Evolutionary conservation across 1,284 basidiomycete genomes (phyloP).

Genomic region (Melampsora occidentalis): DNA sequence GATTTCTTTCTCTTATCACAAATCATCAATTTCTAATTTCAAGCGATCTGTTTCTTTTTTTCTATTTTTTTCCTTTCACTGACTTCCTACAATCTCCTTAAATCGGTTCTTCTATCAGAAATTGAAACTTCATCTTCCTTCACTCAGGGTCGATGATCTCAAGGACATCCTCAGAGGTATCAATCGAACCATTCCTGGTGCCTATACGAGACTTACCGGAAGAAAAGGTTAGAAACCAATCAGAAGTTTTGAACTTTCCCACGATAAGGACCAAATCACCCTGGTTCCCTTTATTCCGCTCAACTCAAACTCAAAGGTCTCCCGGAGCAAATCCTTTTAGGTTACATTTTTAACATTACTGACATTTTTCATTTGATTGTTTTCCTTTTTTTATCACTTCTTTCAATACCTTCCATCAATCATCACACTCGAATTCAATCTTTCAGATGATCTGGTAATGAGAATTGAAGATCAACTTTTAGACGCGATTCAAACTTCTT

Average conservation of each 20-base stretch:
- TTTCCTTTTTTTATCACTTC: neutral
- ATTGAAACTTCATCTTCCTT: slow-evolving; percentile 20
- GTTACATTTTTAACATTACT: neutral
- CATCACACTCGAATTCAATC: neutral
- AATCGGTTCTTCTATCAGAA: slow-evolving; percentile 15
- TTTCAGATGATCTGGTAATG: slow-evolving; percentile 4
- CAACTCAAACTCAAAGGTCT: neutral
- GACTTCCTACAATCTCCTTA: no score
- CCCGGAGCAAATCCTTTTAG: neutral
- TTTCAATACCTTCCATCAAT: neutral
- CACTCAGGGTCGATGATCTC: slow-evolving; percentile 26
- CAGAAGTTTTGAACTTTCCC: neutral
- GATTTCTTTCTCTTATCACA: neutral
- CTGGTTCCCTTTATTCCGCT: neutral
- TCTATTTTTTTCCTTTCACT: neutral
- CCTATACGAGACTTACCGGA: slow-evolving; percentile 10
- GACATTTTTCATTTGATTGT: neutral
- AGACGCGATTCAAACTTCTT: slow-evolving; percentile 6
- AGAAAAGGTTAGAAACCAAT: slow-evolving; percentile 15
- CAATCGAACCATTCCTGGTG: slow-evolving; percentile 8
- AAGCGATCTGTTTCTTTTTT: neutral
- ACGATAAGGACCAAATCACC: neutral
- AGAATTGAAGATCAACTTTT: slow-evolving; percentile 4
- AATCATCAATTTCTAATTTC: neutral
- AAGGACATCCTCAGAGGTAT: slow-evolving; percentile 30